phyloP scores from a whole-genome alignment of 805 yeast genomes.

The Candida odintsovae region DNA sequence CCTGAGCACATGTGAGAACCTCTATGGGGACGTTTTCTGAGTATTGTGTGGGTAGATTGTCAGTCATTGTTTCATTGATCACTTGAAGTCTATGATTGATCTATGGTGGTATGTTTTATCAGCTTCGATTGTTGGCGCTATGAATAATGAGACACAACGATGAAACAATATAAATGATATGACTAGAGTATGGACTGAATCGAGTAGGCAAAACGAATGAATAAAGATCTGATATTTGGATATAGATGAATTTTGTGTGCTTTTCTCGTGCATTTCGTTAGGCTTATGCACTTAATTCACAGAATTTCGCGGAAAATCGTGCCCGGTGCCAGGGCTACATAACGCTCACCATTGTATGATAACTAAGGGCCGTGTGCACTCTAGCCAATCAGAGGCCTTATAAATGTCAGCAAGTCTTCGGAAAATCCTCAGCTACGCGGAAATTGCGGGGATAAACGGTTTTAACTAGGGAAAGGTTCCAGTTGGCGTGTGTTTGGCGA shows the following conservation, averaged over 20 bases:
- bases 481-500: too few species aligned
- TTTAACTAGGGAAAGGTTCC: too few species aligned
- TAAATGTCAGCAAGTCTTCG: constrained; percentile 11
- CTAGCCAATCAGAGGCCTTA: constrained; percentile 12
- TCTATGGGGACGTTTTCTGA: background rate
- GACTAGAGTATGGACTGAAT: too few species aligned
- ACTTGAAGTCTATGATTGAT: background rate
- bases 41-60: background rate
- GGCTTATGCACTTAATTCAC: background rate
- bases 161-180: too few species aligned
- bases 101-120: background rate
- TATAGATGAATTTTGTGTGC: background rate
- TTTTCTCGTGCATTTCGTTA: background rate
- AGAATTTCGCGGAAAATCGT: background rate
- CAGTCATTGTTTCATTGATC: background rate
- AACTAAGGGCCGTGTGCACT: background rate
- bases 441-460: too few species aligned
- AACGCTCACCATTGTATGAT: constrained; percentile 1
- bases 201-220: background rate
- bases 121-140: background rate
- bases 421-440: too few species aligned
- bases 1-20: constrained; percentile 4
- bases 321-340: background rate
- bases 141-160: background rate
- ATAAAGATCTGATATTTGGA: background rate